Base-by-base conservation (phyloP, 345 rosid genomes). In the Brassica rapa region DNA sequence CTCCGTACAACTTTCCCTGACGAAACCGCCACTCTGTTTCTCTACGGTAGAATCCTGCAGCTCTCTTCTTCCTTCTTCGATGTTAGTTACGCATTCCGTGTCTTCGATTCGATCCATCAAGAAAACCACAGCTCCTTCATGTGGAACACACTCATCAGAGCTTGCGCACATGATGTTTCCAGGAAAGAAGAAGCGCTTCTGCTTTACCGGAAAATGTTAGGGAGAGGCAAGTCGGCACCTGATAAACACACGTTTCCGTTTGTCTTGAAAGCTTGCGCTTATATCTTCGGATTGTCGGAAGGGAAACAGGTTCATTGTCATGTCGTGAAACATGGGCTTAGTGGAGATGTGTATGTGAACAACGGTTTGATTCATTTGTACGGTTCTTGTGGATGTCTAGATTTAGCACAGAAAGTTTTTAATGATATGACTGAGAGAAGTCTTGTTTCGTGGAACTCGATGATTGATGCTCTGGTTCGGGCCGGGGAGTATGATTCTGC, bases 111-210 rank as follows among this genome's bases (percentile, higher is more conserved):
- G 89, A 74, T 87, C 43, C 68, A 76, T 6, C 75, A 39, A 61
- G 23, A 70, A 41, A 73, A 30, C 23, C 93, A 85, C 35, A 91
- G 84, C 67, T 83, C 96, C 0, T 93, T 91, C 83, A 85, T 86
- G 91, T 93, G 97, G 98, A 93, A 93, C 87, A 86, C 90, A 25
- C 93, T 91, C 53, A 89, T 93, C 32, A 83, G 91, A 81, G 95
- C 91, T 39, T 88, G 82, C 59, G 93, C 96, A 3, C 84, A 63
- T 24, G 86, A 86, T 51, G 51, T 76, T 21, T 84, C 80, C 5
- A 74, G 84, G 11, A 90, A 93, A 77, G 86, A 85, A 59, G 84
- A 86, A 70, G 92, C 96, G 4, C 30, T 93, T 16, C 8, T 64
- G 53, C 66, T 90, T 68, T 90, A 84, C 43, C 32, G 51, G 43